phyloP scores from a whole-genome alignment of 2,329 filamentous ascomycete genomes.

The Aspergillus sp. region DNA sequence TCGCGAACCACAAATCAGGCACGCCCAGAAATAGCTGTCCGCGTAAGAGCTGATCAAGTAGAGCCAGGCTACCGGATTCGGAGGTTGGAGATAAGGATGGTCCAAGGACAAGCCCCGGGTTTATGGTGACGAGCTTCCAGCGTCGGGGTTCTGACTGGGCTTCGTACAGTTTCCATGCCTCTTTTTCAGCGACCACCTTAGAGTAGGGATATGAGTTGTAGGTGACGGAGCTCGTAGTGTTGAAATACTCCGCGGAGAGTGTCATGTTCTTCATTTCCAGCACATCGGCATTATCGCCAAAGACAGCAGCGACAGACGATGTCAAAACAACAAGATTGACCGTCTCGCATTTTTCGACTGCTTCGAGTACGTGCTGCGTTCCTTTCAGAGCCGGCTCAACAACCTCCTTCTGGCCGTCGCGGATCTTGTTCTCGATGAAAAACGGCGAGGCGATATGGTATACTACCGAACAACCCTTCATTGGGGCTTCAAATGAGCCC shows the following conservation, averaged over 20 bases:
- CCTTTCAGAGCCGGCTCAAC: conserved; percentile 28
- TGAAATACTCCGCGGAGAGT: conserved; percentile 23
- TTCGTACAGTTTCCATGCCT: conserved; percentile 25
- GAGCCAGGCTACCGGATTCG: conserved; percentile 25
- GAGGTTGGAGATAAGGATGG: conserved; percentile 20
- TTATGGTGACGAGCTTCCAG: conserved; percentile 29
- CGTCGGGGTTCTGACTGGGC: conserved; percentile 15
- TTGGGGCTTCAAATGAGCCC: conserved; percentile 29
- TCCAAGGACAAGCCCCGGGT: conserved; percentile 26
- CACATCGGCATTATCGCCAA: conserved; percentile 26
- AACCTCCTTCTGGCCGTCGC: conserved; percentile 24
- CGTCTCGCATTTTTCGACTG: conserved; percentile 20
- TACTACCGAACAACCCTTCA: conserved; percentile 30
- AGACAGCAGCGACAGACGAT: conserved; percentile 25
- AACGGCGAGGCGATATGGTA: conserved; percentile 40
- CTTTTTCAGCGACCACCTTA: conserved; percentile 24
- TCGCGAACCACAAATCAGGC: conserved; percentile 24
- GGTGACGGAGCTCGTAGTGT: conserved; percentile 24
- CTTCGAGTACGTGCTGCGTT: conserved; percentile 25
- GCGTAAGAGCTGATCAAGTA: conserved; percentile 25
- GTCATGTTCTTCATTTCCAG: conserved; percentile 15
- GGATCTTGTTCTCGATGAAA: conserved; percentile 24
- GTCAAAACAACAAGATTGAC: conserved; percentile 29
- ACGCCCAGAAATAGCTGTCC: conserved; percentile 26
- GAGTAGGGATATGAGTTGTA: conserved; percentile 28